Percentiles rank a stretch among this genome's conserved stretches.
These are phyloP conservation scores for Xylaria arbuscula DNA, from an alignment of 2,329 filamentous ascomycete species.

Conservation along the genomic window DNA sequence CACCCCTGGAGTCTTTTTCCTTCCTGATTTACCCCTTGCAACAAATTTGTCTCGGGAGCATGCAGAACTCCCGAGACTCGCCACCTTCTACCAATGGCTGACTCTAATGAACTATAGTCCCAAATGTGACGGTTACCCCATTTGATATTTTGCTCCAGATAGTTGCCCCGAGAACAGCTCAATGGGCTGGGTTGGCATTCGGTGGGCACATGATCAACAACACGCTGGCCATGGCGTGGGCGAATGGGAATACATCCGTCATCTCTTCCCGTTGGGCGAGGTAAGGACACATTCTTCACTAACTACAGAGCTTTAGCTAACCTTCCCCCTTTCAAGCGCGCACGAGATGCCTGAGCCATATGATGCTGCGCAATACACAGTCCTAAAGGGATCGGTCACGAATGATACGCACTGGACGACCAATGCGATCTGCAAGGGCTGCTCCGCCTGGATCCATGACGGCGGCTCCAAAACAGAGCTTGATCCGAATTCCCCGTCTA, in stretches of 20 bases:
- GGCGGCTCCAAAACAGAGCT: conserved; percentile 37
- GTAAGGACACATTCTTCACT: conserved; percentile 37
- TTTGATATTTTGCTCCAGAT: conserved; percentile 59
- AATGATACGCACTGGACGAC: conserved; percentile 57
- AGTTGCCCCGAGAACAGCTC: conserved; percentile 55
- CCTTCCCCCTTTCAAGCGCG: conserved; percentile 34
- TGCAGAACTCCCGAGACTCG: too few species aligned
- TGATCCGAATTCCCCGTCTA: conserved; percentile 35
- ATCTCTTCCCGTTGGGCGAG: conserved; percentile 51
- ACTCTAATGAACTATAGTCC: conserved; percentile 40
- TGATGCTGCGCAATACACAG: conserved; percentile 49
- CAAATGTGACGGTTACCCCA: conserved; percentile 46
- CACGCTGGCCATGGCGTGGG: conserved; percentile 59
- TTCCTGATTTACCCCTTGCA: too few species aligned
- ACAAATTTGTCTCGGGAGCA: too few species aligned
- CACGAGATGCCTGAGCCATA: conserved; percentile 52
- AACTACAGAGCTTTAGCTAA: conserved; percentile 9
- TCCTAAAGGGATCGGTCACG: conserved; percentile 50
- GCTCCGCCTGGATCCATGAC: conserved; percentile 51
- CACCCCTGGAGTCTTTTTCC: too few species aligned
- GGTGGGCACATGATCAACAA: conserved; percentile 62
- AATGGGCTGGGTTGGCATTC: conserved; percentile 62
- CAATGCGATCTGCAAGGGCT: conserved; percentile 54
- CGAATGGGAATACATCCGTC: conserved; percentile 56
- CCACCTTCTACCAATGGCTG: too few species aligned